A percentile compares a stretch with the other conserved stretches of the same genome.
These are phyloP conservation scores for Corymbia citriodora DNA, from an alignment of 441 rosid genomes.

Conservation along the genomic window DNA sequence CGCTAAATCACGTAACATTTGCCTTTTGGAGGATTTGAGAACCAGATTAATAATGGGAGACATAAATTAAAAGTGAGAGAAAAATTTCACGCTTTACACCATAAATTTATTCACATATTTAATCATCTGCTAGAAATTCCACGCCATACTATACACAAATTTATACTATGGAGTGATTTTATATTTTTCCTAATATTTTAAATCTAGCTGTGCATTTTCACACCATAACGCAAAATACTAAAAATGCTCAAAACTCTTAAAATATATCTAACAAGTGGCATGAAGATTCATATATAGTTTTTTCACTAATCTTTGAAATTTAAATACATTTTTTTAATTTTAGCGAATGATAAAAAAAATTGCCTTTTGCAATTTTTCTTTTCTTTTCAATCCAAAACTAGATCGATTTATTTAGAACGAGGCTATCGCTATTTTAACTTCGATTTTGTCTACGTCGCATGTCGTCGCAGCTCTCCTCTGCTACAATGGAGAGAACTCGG, in stretches of 20 bases:
- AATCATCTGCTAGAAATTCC: not conserved
- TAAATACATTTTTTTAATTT: not conserved
- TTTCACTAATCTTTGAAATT: not conserved
- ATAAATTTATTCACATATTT: not conserved
- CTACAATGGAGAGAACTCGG: not conserved
- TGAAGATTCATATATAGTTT: rapidly evolving
- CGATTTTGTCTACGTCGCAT: not conserved
- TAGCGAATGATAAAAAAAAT: not conserved
- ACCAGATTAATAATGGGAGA: not conserved
- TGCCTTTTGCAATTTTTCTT: not conserved
- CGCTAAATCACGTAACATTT: not conserved
- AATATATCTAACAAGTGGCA: not conserved
- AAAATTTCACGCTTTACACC: not conserved
- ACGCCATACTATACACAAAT: not conserved
- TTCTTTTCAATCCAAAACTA: not conserved
- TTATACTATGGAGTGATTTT: not conserved
- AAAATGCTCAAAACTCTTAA: not conserved
- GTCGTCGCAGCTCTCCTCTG: not conserved
- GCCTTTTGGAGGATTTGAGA: not conserved
- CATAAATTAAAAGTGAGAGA: not conserved
- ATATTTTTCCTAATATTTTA: not conserved
- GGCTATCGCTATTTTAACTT: rapidly evolving
- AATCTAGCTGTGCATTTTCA: not conserved
- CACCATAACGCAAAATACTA: rapidly evolving
- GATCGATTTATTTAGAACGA: not conserved